Evolutionary conservation across 306 rosid genomes (phyloP).

Genomic region (Trifolium dubium): DNA sequence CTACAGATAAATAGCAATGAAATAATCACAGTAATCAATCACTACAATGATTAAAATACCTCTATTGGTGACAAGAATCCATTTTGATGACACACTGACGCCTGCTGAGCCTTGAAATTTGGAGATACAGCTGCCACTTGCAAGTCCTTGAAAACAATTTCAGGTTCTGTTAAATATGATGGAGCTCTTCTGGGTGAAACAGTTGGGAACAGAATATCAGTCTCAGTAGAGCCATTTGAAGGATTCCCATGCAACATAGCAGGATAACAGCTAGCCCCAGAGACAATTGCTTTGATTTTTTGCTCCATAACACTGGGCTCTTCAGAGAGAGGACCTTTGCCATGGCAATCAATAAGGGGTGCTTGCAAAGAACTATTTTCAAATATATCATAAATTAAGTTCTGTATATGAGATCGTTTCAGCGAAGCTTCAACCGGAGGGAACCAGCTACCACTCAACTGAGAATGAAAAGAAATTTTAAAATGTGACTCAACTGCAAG

Average conservation of each 20-base stretch:
- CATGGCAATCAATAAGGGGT: conserved; percentile 39
- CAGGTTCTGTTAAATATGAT: conserved; percentile 45
- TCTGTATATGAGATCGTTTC: conserved; percentile 57
- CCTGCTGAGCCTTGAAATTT: conserved; percentile 44
- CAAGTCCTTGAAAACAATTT: conserved; percentile 34
- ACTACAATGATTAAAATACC: conserved; percentile 48
- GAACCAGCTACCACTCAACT: conserved; percentile 71
- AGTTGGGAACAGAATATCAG: conserved; percentile 35
- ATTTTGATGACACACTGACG: conserved; percentile 23
- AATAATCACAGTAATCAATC: conserved; percentile 13
- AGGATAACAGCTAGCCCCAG: conserved; percentile 32
- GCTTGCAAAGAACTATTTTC: conserved; percentile 46
- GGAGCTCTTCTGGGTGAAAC: conserved; percentile 39
- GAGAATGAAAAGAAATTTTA: conserved; percentile 41
- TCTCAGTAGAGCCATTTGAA: conserved; percentile 39
- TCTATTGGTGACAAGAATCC: conserved; percentile 56
- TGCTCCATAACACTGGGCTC: conserved; percentile 38
- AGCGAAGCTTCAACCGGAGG: conserved; percentile 73
- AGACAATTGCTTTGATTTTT: conserved; percentile 40
- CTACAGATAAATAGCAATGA: not conserved
- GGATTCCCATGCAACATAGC: conserved; percentile 32
- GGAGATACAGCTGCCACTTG: conserved; percentile 33
- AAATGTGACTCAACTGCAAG: conserved; percentile 26
- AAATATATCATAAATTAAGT: conserved; percentile 57
- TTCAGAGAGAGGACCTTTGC: conserved; percentile 39